Base-by-base conservation (phyloP, 495 filamentous ascomycete genomes). In the Hyaloscypha hepaticicola region DNA sequence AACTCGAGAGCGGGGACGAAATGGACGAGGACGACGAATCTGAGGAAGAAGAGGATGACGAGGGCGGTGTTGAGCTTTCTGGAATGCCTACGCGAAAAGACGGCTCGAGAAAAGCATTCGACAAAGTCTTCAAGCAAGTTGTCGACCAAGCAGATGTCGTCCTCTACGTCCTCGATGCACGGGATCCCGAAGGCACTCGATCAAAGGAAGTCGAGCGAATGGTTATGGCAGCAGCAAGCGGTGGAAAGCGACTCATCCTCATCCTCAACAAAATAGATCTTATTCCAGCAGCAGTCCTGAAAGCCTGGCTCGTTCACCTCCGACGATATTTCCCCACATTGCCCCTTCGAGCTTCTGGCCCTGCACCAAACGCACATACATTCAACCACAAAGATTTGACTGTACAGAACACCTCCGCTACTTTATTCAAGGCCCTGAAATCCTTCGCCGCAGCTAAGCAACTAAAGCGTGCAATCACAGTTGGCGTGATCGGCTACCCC, bases 181-280 rank as follows among this genome's bases (percentile, higher is more conserved):
- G 94, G 57, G 93, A 98, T 71, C 94, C 94, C 22, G 87, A 96
- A 71, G 91, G 92, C 29, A 97, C 94, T 27, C 84, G 94, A 58
- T 98, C 94, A 2, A 89, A 87, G 70, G 92, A 95, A 58, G 87
- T 98, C 21, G 94, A 98, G 80, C 85, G 89, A 22, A 87, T 90
- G 77, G 88, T 97, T 72, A 92, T 92, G 88, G 88, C 91, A 2
- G 87, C 93, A 5, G 89, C 91, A 9, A 81, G 80, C 14, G 92
- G 93, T 45, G 86, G 86, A 22, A 98, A 97, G 79, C 85, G 94
- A 25, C 80, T 98, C 55, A 96, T 98, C 66, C 87, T 98, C 63
- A 87, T 98, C 61, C 82, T 98, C 66, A 98, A 98, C 87, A 98
- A 98, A 82, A 95, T 96, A 73, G 94, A 98, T 73, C 85, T 98